phyloP scores from a whole-genome alignment of 176 grass and related monocot species.

The Musa acuminata region DNA sequence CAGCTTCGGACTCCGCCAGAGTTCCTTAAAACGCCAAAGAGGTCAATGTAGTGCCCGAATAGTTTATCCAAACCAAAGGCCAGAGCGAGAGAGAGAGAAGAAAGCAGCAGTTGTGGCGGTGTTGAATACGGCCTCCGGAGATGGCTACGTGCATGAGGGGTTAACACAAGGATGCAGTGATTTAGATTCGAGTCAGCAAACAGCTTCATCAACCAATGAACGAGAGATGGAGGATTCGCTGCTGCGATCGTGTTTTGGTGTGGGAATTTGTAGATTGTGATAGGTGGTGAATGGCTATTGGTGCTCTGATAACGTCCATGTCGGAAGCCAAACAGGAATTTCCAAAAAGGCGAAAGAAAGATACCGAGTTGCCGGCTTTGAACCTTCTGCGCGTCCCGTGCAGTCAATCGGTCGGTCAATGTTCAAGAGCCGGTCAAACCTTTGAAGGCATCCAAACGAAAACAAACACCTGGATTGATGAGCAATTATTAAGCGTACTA shows the following conservation, averaged over 20 bases:
- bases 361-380: background rate
- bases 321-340: background rate
- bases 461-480: no score
- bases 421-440: background rate
- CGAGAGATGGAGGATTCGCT: no score
- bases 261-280: background rate
- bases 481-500: no score
- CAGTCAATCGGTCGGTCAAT: background rate
- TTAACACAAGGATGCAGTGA: background rate
- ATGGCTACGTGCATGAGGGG: background rate
- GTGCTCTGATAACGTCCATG: background rate
- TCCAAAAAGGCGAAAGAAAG: no score
- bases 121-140: background rate
- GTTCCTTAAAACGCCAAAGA: background rate
- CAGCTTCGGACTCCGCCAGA: no score
- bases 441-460: background rate
- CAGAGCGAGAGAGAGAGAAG: background rate
- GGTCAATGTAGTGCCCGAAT: background rate
- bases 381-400: background rate
- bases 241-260: no score
- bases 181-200: background rate
- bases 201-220: background rate
- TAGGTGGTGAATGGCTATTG: background rate
- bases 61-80: background rate
- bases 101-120: background rate